Percentiles rank a stretch among this genome's conserved stretches.
phyloP scores from a whole-genome alignment of 345 rosid genomes.

The Bretschneidera sinensis region DNA sequence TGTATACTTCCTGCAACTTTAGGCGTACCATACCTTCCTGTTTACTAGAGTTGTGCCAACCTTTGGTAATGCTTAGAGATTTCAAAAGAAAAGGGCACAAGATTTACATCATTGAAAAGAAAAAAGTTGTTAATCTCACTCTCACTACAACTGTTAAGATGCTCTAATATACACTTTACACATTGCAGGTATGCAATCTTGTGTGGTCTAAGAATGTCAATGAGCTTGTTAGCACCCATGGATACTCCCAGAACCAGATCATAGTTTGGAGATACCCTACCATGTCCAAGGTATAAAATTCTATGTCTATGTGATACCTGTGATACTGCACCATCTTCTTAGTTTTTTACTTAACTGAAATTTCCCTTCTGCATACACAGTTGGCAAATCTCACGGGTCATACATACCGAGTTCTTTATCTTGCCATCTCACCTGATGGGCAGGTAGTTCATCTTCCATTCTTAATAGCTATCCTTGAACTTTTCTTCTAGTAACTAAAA shows the following conservation, averaged over 20 bases:
- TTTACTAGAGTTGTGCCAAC: no score
- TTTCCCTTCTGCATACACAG: conserved; percentile 35
- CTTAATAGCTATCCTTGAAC: not conserved
- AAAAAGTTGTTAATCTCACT: no score
- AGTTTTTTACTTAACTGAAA: not conserved
- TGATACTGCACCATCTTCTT: not conserved
- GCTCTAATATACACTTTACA: conserved; percentile 4
- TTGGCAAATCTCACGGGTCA: conserved; percentile 97
- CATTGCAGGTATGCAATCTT: conserved; percentile 83
- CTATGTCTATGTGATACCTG: not conserved
- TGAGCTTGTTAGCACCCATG: conserved; percentile 98
- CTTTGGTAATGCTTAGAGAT: no score
- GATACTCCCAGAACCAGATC: conserved; percentile 98
- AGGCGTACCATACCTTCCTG: no score
- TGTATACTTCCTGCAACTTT: no score
- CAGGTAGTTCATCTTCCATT: conserved; percentile 49
- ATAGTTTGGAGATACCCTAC: conserved; percentile 97
- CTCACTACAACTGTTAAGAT: not conserved
- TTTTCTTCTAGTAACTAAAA: not conserved
- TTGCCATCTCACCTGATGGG: conserved; percentile 98
- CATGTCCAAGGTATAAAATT: conserved; percentile 78
- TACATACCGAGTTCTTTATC: conserved; percentile 89
- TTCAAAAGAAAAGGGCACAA: not conserved
- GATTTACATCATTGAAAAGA: not conserved
- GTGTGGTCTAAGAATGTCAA: conserved; percentile 98